Percentiles rank a stretch among this genome's conserved stretches.
These are phyloP conservation scores for Neofusicoccum laricinum DNA, from an alignment of 2,329 filamentous ascomycete species.

Conservation along the genomic window DNA sequence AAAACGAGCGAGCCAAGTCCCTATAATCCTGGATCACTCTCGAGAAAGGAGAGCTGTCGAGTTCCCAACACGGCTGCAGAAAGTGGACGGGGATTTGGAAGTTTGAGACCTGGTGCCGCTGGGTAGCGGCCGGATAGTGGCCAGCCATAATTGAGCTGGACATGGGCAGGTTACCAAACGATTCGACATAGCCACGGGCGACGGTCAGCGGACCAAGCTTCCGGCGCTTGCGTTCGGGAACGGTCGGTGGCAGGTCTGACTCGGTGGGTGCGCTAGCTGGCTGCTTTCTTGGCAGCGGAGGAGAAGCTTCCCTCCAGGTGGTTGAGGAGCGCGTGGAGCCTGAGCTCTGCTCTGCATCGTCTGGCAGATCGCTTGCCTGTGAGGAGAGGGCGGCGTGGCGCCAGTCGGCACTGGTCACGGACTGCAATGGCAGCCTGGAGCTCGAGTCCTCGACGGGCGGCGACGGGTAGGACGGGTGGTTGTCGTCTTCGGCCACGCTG, in stretches of 20 bases:
- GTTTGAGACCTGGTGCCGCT: slow-evolving; percentile 11
- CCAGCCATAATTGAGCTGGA: slow-evolving; percentile 12
- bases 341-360: not conserved
- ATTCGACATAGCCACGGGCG: slow-evolving; percentile 2
- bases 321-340: not conserved
- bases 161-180: slow-evolving; percentile 7
- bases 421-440: not conserved
- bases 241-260: not conserved
- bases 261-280: not conserved
- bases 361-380: not conserved
- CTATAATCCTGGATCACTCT: slow-evolving; percentile 10
- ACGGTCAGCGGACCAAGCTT: not conserved
- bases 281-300: not conserved
- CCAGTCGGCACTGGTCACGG: not conserved
- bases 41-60: slow-evolving; percentile 5
- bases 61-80: slow-evolving; percentile 10
- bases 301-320: not conserved
- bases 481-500: not conserved
- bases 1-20: slow-evolving; percentile 1
- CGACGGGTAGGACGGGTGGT: not conserved
- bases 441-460: not conserved
- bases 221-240: not conserved
- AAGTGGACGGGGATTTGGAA: slow-evolving; percentile 14
- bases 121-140: slow-evolving; percentile 1
- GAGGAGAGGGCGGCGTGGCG: not conserved